Base-by-base conservation (phyloP, 1,284 basidiomycete species). In the Tilletiaria anomala region DNA sequence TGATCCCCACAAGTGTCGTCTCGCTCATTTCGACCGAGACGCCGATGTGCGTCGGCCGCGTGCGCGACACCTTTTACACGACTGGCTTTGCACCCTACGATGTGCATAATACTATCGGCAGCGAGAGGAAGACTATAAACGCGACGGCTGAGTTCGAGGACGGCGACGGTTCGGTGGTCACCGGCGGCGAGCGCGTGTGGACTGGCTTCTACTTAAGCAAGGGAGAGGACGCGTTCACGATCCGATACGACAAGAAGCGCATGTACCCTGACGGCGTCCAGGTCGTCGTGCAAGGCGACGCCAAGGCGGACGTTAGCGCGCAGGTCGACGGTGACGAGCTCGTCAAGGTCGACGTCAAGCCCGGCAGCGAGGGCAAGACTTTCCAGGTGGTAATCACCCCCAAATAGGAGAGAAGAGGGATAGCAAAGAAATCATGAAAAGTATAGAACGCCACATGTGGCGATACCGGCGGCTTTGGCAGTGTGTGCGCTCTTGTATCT, bases 31-130 rank as follows among this genome's bases (percentile, higher is more conserved):
- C 58, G 20, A 51, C 50, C 32, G 58, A 61, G 36, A 61, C 57
- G 17, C 58, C 58, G 19, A 58, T 61, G 55, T 61, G 58, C 41
- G 53, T 55, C 22, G 58, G 51, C 15, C 42, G 51, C 14, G 58
- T 58, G 8, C 50, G 58, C 4, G 58, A 61, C 32, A 43, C 47
- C 18, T 52, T 46, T 46, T 61, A 61, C 45, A 35, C 47, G 6
- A 12, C 29, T 24, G 58, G 58, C 12, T 54, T 50, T 37, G 43
- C 47, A 4, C 58, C 58, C 20, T 52, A 56, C 49, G 51, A 54
- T 31, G 31, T 52, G 26, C 26, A 29, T n/a, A n/a, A 29, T 4
- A 19, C 17, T 43, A 40, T 10, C 5, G 11, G 6, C n/a, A n/a
- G n/a, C n/a, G n/a, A n/a, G n/a, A n/a, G n/a, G n/a, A 53, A 54